Conservation (phyloP, 1,284 basidiomycete genomes). For the Lentinus polychrous region DNA sequence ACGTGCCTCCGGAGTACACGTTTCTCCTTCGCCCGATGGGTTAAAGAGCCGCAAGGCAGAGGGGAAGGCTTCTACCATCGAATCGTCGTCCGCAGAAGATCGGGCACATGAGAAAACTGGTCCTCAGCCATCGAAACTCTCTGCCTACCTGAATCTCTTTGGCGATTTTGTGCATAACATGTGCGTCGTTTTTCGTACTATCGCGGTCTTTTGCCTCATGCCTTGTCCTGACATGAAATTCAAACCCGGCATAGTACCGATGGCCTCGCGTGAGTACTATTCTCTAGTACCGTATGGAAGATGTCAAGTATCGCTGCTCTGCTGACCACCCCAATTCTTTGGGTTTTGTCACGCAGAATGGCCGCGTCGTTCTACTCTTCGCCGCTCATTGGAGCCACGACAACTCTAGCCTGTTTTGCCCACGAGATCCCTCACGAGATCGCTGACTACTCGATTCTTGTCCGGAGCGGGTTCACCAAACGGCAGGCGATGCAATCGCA, state of each 20-base stretch:
- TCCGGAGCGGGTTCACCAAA: constrained; percentile 86
- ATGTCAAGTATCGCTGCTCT: constrained; percentile 1
- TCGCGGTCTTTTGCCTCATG: constrained; percentile 9
- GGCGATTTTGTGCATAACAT: constrained; percentile 88
- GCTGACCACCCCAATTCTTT: constrained; percentile 11
- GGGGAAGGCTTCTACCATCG: constrained; percentile 18
- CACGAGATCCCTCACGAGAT: constrained; percentile 92
- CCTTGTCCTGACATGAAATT: neutral
- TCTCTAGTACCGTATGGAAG: neutral
- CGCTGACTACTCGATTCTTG: constrained; percentile 85
- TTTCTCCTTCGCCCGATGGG: constrained; percentile 21
- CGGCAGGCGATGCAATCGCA: constrained; percentile 86
- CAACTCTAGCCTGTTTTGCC: constrained; percentile 85
- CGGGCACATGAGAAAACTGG: constrained; percentile 15
- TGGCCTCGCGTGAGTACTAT: constrained; percentile 69
- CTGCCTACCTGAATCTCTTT: constrained; percentile 86
- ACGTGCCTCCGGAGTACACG: constrained; percentile 29
- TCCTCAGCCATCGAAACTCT: constrained; percentile 61
- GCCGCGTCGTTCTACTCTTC: constrained; percentile 88
- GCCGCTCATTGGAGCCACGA: constrained; percentile 83
- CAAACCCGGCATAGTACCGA: constrained; percentile 52
- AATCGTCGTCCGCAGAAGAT: constrained; percentile 18
- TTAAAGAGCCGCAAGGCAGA: constrained; percentile 26
- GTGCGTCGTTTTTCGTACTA: constrained; percentile 33
- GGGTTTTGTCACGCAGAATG: constrained; percentile 38